These are phyloP conservation scores for Luzula sylvatica DNA, from an alignment of 176 grass and related monocot genomes.

Conservation along the genomic window DNA sequence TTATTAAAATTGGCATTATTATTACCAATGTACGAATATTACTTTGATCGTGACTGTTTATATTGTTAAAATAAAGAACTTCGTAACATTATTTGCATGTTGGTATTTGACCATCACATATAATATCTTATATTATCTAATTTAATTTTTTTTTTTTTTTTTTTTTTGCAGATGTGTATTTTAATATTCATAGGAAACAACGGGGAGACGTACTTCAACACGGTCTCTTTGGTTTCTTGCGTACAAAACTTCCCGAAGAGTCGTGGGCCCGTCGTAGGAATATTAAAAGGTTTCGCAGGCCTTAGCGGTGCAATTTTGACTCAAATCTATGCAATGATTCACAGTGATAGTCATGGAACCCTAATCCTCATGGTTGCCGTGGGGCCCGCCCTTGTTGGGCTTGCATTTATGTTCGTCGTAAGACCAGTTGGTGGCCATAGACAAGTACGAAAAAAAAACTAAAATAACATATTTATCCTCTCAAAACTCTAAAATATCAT, in stretches of 20 bases:
- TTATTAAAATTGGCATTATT: too few relatives aligned
- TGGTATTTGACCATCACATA: too few relatives aligned
- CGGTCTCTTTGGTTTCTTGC: slow-evolving; percentile 73
- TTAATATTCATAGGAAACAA: slow-evolving; percentile 77
- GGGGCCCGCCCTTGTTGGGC: slow-evolving; percentile 59
- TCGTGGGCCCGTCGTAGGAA: slow-evolving; percentile 81
- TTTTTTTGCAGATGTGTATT: slow-evolving; percentile 67
- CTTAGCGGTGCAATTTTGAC: slow-evolving; percentile 82
- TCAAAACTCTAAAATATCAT: too few relatives aligned
- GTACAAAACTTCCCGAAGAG: slow-evolving; percentile 92
- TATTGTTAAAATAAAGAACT: too few relatives aligned
- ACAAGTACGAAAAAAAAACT: slow-evolving; percentile 36
- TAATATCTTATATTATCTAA: neutral
- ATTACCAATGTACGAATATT: too few relatives aligned
- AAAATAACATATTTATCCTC: too few relatives aligned
- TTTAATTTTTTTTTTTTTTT: neutral
- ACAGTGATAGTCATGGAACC: slow-evolving; percentile 38
- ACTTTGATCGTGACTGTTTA: too few relatives aligned
- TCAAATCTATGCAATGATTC: slow-evolving; percentile 62
- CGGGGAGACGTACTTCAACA: slow-evolving; percentile 94
- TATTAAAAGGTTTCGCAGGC: slow-evolving; percentile 90
- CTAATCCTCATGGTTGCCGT: slow-evolving; percentile 82
- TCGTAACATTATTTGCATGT: too few relatives aligned
- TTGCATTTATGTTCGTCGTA: slow-evolving; percentile 76
- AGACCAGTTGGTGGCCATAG: slow-evolving; percentile 71